These are phyloP conservation scores for Raddia guianensis DNA, from an alignment of 176 grass and related monocot species.

Conservation along the genomic window DNA sequence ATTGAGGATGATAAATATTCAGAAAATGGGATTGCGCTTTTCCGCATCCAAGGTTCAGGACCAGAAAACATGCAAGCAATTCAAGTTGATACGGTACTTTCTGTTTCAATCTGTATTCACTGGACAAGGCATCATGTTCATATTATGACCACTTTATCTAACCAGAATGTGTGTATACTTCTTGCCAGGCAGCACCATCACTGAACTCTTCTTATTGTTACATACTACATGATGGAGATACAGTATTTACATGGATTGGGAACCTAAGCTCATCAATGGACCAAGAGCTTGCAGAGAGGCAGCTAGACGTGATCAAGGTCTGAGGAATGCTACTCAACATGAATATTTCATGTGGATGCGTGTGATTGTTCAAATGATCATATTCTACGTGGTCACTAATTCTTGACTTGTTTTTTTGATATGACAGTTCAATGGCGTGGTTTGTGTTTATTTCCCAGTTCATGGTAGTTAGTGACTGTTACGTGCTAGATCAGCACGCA, in stretches of 20 bases:
- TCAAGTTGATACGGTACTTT: slow-evolving; percentile 93
- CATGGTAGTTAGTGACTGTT: slow-evolving; percentile 25
- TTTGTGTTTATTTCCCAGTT: slow-evolving; percentile 17
- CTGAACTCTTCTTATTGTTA: slow-evolving; percentile 98
- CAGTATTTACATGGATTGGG: slow-evolving; percentile 92
- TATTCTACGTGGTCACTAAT: neutral
- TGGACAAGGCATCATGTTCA: slow-evolving; percentile 18
- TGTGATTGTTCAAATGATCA: slow-evolving; percentile 26
- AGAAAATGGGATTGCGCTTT: slow-evolving; percentile 84
- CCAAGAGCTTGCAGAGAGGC: slow-evolving; percentile 95
- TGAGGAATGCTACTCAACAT: slow-evolving; percentile 29
- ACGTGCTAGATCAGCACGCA: too few species aligned
- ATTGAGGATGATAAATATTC: slow-evolving; percentile 79
- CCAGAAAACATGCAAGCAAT: slow-evolving; percentile 99
- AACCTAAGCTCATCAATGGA: slow-evolving; percentile 83
- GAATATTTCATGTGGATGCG: slow-evolving; percentile 23
- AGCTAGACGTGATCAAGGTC: slow-evolving; percentile 98
- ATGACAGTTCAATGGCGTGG: slow-evolving; percentile 7
- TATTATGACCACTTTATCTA: slow-evolving; percentile 31
- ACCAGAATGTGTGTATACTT: slow-evolving; percentile 27
- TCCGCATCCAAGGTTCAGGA: slow-evolving; percentile 92
- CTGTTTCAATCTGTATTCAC: slow-evolving; percentile 30
- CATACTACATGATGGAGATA: slow-evolving; percentile 89
- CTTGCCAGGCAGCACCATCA: slow-evolving; percentile 79
- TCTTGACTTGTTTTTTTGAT: slow-evolving; percentile 10